Conservation (phyloP, 78 protist species). For the Speleostelium caveatum region DNA sequence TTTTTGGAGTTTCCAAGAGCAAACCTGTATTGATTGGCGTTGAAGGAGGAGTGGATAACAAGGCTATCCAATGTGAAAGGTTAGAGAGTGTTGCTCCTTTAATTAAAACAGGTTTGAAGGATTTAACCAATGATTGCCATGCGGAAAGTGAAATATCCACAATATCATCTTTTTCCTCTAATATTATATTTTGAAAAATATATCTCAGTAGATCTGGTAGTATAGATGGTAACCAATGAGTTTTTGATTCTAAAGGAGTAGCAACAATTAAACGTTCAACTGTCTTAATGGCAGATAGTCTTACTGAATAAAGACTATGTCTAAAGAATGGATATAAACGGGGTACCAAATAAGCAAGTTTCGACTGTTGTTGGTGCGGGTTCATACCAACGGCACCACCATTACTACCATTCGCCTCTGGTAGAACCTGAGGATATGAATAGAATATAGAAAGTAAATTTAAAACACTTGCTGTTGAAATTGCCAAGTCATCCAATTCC, state of each 20-base stretch:
- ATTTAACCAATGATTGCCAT: slow-evolving; percentile 31
- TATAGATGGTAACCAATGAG: slow-evolving; percentile 54
- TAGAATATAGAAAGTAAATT: slow-evolving; percentile 45
- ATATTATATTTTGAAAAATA: slow-evolving; percentile 65
- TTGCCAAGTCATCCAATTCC: slow-evolving; percentile 79
- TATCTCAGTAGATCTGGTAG: slow-evolving; percentile 55
- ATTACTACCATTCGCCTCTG: not conserved
- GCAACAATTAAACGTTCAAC: slow-evolving; percentile 37
- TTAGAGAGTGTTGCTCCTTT: slow-evolving; percentile 21
- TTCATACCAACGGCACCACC: not conserved
- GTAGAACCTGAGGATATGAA: slow-evolving; percentile 47
- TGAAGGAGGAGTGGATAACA: slow-evolving; percentile 31
- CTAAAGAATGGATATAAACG: slow-evolving; percentile 76
- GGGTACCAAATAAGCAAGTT: slow-evolving; percentile 56
- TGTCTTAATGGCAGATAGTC: slow-evolving; percentile 50
- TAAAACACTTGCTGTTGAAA: slow-evolving; percentile 65
- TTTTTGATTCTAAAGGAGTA: not conserved
- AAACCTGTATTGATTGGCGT: slow-evolving; percentile 14
- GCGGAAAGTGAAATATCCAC: slow-evolving; percentile 47
- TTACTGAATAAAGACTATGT: slow-evolving; percentile 41
- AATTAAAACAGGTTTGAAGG: slow-evolving; percentile 19
- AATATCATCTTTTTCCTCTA: slow-evolving; percentile 71
- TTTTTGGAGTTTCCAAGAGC: slow-evolving; percentile 1
- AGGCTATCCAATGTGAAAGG: slow-evolving; percentile 45
- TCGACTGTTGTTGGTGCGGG: slow-evolving; percentile 30